phyloP scores from a whole-genome alignment of 257 asterid genomes.

The Solanum raphanifolium region DNA sequence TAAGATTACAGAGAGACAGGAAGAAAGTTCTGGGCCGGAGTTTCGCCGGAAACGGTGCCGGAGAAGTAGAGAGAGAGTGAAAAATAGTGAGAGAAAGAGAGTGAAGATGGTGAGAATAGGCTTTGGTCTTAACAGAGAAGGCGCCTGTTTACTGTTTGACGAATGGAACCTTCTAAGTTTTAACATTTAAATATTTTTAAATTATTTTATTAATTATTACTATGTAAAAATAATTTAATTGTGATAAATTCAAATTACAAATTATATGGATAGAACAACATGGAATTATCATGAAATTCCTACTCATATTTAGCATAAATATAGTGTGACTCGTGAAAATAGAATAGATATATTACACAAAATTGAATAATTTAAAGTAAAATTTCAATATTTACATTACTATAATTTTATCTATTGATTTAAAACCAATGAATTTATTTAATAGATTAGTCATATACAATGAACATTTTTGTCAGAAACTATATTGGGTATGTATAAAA shows the following conservation, averaged over 20 bases:
- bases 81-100: neutral
- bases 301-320: neutral
- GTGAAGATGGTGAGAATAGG: neutral
- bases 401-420: neutral
- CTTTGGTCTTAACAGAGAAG: neutral
- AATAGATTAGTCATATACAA: neutral
- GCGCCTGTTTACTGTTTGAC: neutral
- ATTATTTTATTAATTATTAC: neutral
- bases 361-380: neutral
- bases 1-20: neutral
- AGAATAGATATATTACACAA: neutral
- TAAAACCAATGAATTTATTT: neutral
- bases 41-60: neutral
- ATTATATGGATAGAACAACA: neutral
- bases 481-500: neutral
- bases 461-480: neutral
- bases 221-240: neutral
- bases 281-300: neutral
- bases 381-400: neutral
- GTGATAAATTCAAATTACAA: neutral
- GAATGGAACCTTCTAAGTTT: neutral
- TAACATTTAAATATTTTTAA: neutral
- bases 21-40: neutral
- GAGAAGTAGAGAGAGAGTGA: neutral
- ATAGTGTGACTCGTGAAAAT: neutral